phyloP scores from a whole-genome alignment of 192 early-diverging fungal species.

The Cetraspora pellucida region DNA sequence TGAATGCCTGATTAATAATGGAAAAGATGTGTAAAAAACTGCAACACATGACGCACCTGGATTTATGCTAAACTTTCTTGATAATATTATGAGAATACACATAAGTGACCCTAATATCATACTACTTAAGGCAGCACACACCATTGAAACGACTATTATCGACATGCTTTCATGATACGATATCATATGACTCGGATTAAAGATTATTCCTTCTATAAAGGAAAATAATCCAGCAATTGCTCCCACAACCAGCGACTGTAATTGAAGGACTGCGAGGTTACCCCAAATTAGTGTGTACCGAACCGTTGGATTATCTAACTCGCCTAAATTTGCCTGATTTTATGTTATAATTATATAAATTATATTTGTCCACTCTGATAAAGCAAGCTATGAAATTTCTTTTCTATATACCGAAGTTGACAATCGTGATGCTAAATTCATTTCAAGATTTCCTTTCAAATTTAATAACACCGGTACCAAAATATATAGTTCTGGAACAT shows the following conservation, averaged over 20 bases:
- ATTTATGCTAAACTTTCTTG: slow-evolving; percentile 66
- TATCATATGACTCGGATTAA: slow-evolving; percentile 49
- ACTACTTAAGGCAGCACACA: slow-evolving; percentile 70
- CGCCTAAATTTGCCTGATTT: slow-evolving; percentile 63
- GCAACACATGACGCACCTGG: slow-evolving; percentile 55
- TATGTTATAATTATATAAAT: background rate
- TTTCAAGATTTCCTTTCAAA: slow-evolving; percentile 90
- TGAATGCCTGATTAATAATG: background rate
- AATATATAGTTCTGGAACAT: slow-evolving; percentile 77
- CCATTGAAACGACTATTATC: slow-evolving; percentile 66
- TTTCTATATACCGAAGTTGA: slow-evolving; percentile 69
- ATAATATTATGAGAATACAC: slow-evolving; percentile 65
- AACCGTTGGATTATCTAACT: slow-evolving; percentile 55
- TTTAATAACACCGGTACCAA: slow-evolving; percentile 85
- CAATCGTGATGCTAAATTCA: slow-evolving; percentile 86
- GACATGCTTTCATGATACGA: slow-evolving; percentile 53
- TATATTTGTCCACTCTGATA: background rate
- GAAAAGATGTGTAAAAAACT: background rate
- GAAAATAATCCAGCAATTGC: slow-evolving; percentile 73
- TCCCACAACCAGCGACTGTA: slow-evolving; percentile 73
- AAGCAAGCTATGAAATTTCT: background rate
- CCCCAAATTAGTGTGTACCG: slow-evolving; percentile 65
- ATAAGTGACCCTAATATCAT: slow-evolving; percentile 74
- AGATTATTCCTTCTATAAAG: slow-evolving; percentile 57
- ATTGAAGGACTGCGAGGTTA: slow-evolving; percentile 74